phyloP scores from a whole-genome alignment of 768 basidiomycete genomes.

The Sistotremastrum niveocremeum region DNA sequence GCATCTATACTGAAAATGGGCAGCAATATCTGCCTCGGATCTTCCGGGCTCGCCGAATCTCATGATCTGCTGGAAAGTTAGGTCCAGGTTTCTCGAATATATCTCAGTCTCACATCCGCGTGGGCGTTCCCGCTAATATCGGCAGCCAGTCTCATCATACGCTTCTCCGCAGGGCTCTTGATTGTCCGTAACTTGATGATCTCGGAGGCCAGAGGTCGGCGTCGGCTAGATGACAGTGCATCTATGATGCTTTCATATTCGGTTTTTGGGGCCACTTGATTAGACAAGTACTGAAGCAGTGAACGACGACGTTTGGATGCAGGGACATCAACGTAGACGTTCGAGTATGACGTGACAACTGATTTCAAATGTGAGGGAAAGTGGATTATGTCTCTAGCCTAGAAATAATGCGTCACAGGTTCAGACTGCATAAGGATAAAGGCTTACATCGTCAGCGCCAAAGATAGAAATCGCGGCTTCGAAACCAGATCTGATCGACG shows the following conservation, averaged over 20 bases:
- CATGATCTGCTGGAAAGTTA: slow-evolving; percentile 54
- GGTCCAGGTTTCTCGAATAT: background rate
- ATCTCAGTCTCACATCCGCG: slow-evolving; percentile 44
- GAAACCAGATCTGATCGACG: slow-evolving; percentile 40
- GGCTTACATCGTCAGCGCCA: slow-evolving; percentile 52
- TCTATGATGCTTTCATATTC: slow-evolving; percentile 48
- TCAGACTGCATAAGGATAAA: background rate
- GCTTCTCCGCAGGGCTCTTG: slow-evolving; percentile 69
- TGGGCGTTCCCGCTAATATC: slow-evolving; percentile 81
- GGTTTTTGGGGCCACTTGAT: slow-evolving; percentile 16
- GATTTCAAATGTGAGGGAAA: slow-evolving; percentile 48
- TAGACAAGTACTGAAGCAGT: slow-evolving; percentile 32
- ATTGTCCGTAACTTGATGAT: slow-evolving; percentile 59
- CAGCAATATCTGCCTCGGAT: slow-evolving; percentile 48
- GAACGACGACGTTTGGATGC: slow-evolving; percentile 24
- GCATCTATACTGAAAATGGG: slow-evolving; percentile 87
- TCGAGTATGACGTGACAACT: slow-evolving; percentile 31
- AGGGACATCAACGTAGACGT: slow-evolving; percentile 30
- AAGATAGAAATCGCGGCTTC: slow-evolving; percentile 56
- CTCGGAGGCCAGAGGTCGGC: slow-evolving; percentile 45
- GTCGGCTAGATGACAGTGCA: slow-evolving; percentile 32
- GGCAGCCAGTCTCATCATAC: slow-evolving; percentile 71
- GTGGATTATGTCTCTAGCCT: slow-evolving; percentile 33
- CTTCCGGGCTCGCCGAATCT: slow-evolving; percentile 45
- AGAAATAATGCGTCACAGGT: background rate